A percentile compares a stretch with the other conserved stretches of the same genome.
Conservation (phyloP, 768 basidiomycete genomes). For the Termitomyces sp. region DNA sequence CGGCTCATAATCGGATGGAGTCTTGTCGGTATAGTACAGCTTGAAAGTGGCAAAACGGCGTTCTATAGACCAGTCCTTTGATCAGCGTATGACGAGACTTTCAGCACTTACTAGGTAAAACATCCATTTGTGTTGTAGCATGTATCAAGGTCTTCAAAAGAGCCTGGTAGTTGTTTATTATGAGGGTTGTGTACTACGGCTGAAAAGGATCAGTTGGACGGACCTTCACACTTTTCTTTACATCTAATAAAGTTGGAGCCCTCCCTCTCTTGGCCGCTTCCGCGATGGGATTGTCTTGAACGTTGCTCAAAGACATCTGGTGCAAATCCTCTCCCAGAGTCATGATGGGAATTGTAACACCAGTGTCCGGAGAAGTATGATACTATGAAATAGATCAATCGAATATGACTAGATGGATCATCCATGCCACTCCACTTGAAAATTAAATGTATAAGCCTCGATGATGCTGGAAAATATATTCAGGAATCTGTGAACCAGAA, state of each 20-base stretch:
- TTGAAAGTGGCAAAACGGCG: slow-evolving; percentile 88
- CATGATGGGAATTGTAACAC: slow-evolving; percentile 63
- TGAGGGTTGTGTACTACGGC: not conserved
- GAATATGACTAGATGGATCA: not conserved
- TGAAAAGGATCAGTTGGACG: not conserved
- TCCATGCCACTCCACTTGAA: slow-evolving; percentile 43
- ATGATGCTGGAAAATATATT: slow-evolving; percentile 50
- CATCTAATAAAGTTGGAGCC: slow-evolving; percentile 70
- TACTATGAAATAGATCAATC: slow-evolving; percentile 41
- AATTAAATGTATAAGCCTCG: slow-evolving; percentile 87
- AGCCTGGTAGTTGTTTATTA: slow-evolving; percentile 32
- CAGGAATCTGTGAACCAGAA: slow-evolving; percentile 6
- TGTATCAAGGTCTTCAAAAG: slow-evolving; percentile 74
- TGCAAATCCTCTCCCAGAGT: slow-evolving; percentile 56
- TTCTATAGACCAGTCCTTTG: slow-evolving; percentile 30
- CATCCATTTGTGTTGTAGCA: slow-evolving; percentile 76
- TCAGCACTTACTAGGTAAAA: slow-evolving; percentile 57
- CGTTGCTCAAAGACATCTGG: slow-evolving; percentile 38
- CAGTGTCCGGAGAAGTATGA: slow-evolving; percentile 55
- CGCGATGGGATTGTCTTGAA: slow-evolving; percentile 48
- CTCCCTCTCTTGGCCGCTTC: slow-evolving; percentile 55
- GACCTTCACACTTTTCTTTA: slow-evolving; percentile 79
- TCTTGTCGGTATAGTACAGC: slow-evolving; percentile 73
- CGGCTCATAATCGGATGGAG: slow-evolving; percentile 81
- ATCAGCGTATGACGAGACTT: not conserved